Conservation (phyloP, 2,329 filamentous ascomycete genomes). For the Phyllosticta ampelicida region DNA sequence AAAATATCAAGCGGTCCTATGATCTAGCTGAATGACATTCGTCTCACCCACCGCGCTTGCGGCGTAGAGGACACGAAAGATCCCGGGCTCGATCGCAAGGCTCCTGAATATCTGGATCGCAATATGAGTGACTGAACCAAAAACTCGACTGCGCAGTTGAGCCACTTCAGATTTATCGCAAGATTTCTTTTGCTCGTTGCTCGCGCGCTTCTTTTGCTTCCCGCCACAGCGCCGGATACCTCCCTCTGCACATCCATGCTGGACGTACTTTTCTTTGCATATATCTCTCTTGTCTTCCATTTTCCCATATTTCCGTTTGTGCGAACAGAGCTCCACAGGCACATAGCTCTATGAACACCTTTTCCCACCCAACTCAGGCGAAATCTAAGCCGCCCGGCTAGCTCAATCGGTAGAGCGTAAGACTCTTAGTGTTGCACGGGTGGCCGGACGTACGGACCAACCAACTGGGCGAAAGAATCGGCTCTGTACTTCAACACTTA, state of each 20-base stretch:
- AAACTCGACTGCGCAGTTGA: neutral
- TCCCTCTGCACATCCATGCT: no score
- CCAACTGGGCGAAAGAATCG: no score
- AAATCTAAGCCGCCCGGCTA: constrained; percentile 12
- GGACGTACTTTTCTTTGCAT: no score
- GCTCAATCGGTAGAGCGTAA: constrained; percentile 33
- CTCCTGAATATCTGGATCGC: neutral
- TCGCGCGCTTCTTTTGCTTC: neutral
- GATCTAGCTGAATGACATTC: neutral
- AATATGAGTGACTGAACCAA: neutral
- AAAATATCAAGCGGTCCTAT: neutral
- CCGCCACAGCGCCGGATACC: no score
- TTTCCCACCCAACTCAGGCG: no score
- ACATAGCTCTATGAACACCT: no score
- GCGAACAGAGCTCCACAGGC: no score
- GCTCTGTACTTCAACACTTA: no score
- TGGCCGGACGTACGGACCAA: no score
- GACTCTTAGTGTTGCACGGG: constrained; percentile 27
- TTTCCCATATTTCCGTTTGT: no score
- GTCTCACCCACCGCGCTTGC: neutral
- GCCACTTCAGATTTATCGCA: neutral
- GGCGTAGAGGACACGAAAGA: neutral
- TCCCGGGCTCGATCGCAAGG: neutral
- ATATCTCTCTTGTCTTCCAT: no score
- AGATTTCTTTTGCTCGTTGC: neutral